phyloP scores from a whole-genome alignment of 148 eudicot species.

The Bassia scoparia region DNA sequence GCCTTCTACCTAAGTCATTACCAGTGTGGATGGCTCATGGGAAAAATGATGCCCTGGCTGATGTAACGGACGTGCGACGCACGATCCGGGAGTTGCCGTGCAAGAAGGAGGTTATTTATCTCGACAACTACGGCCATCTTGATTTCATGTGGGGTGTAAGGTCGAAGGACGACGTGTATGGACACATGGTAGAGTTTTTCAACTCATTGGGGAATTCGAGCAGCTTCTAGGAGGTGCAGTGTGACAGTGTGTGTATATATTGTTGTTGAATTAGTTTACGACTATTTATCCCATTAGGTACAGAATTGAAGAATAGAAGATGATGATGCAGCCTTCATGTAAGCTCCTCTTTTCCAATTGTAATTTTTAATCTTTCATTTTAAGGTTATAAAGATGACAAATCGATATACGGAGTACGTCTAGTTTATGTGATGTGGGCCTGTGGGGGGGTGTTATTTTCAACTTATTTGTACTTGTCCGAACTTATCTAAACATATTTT shows the following conservation, averaged over 20 bases:
- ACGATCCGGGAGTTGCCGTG: conserved; percentile 62
- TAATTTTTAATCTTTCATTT: no score
- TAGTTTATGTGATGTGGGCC: not conserved
- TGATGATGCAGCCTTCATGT: not conserved
- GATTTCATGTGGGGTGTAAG: conserved; percentile 73
- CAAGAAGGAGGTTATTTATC: conserved; percentile 60
- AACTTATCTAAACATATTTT: no score
- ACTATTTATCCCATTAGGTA: conserved; percentile 1
- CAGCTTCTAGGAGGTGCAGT: conserved; percentile 30
- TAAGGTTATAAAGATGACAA: not conserved
- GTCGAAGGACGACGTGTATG: conserved; percentile 68
- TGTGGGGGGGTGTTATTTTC: no score
- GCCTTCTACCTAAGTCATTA: conserved; percentile 64
- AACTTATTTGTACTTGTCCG: no score
- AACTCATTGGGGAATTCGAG: conserved; percentile 45
- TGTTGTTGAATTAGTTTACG: conserved; percentile 8
- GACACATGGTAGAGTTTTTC: conserved; percentile 60
- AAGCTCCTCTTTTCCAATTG: not conserved
- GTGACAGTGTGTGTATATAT: conserved; percentile 11
- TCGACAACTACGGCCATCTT: conserved; percentile 82
- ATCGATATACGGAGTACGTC: not conserved
- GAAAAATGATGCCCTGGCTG: conserved; percentile 80
- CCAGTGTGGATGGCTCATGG: conserved; percentile 95
- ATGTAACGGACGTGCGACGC: conserved; percentile 62
- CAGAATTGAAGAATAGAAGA: no score